Percentiles rank a stretch among this genome's conserved stretches.
phyloP scores from a whole-genome alignment of 345 rosid genomes.

The Eucalyptus pumila region DNA sequence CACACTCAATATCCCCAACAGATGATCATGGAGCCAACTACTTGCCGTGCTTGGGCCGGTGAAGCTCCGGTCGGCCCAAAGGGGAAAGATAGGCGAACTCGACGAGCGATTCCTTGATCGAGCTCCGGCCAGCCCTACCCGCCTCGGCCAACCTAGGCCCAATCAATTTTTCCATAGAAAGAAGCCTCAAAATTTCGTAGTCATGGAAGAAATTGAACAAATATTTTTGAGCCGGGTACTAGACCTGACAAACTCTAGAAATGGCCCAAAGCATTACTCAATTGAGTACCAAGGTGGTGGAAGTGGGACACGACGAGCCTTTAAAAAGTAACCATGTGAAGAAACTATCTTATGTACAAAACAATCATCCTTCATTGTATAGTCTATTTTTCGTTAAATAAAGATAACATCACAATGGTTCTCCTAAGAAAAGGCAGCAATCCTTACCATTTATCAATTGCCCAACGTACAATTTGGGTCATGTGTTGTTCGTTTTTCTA shows the following conservation, averaged over 20 bases:
- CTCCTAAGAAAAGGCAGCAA: no score
- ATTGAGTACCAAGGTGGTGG: background rate
- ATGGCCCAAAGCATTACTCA: background rate
- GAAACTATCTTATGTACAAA: no score
- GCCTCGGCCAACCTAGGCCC: background rate
- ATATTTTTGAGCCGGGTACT: background rate
- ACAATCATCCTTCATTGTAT: no score
- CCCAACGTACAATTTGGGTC: no score
- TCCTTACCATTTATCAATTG: no score
- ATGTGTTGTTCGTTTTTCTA: no score
- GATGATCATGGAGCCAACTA: background rate
- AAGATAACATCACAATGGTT: no score
- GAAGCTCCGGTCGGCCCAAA: background rate
- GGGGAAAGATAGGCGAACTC: background rate
- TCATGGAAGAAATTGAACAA: background rate
- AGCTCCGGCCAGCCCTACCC: fast-evolving
- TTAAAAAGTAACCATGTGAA: no score
- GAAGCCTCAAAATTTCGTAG: background rate
- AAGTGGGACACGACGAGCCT: background rate
- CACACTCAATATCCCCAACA: no score
- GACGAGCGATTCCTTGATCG: fast-evolving
- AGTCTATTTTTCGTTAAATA: no score
- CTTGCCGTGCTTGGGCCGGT: fast-evolving
- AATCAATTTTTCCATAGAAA: background rate
- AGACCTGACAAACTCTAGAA: background rate